A percentile compares a stretch with the other conserved stretches of the same genome.
Conservation (phyloP, 1,284 basidiomycete species). For the Puccinia triticina region DNA sequence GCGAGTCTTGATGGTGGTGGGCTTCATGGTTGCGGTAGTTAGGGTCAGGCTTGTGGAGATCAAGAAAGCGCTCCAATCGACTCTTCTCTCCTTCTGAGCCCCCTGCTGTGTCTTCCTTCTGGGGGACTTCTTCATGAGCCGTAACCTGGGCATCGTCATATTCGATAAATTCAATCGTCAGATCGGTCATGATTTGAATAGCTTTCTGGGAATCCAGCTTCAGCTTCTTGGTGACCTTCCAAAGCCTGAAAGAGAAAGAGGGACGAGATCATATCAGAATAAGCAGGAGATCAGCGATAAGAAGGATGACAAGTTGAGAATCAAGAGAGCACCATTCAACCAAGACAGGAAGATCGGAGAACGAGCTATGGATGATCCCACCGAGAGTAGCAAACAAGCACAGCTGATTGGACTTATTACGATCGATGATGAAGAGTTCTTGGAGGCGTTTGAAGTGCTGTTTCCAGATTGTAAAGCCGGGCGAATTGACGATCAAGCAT, state of each 20-base stretch:
- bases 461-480: constrained; percentile 40
- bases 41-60: not conserved
- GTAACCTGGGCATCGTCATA: not conserved
- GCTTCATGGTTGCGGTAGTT: not conserved
- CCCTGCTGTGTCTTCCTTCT: not conserved
- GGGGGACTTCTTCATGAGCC: not conserved
- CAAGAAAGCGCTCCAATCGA: not conserved
- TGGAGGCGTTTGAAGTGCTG: constrained; percentile 35
- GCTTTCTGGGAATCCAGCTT: constrained; percentile 17
- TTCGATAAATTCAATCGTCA: constrained; percentile 15
- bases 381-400: constrained; percentile 34
- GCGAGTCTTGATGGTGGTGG: not conserved
- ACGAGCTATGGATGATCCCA: constrained; percentile 48
- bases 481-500: constrained; percentile 44
- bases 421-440: constrained; percentile 3
- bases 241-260: constrained; percentile 13
- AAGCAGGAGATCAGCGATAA: not conserved
- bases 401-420: not conserved
- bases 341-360: constrained; percentile 47
- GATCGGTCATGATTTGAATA: not conserved
- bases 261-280: not conserved
- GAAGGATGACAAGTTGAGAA: not conserved
- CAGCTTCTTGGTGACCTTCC: constrained; percentile 6
- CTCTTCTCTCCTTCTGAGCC: not conserved
- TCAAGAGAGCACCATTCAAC: constrained; percentile 24